Base-by-base conservation (phyloP, 768 basidiomycete species). In the Suillus alpinus region DNA sequence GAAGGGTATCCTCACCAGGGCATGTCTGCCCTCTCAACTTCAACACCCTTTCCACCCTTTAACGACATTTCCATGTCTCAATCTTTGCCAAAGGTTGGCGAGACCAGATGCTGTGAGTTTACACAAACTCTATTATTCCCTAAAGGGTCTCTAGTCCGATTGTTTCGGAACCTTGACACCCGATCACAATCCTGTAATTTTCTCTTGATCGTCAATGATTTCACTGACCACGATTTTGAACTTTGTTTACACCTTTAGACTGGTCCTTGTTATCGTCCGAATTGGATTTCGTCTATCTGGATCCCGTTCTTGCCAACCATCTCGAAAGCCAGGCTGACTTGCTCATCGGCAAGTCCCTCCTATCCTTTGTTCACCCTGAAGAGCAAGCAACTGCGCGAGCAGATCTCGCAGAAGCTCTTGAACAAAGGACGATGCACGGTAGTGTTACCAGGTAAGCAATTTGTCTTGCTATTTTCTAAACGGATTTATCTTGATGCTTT, bases 281-380 rank as follows among this genome's bases (percentile, higher is more conserved):
- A 71, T 83, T 94, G 55, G 77, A 83, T 56, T 92, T 92, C 75
- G 83, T 94, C 62, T 93, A 91, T 75, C 81, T 92, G 64, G 92
- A 94, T 77, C 92, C 92, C 62, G 86, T 91, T 59, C 81, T 94
- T 63, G 79, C 84, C 14, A 72, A 64, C 69, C 92, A 94, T 72
- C 86, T 94, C 67, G 83, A 80, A 40, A 81, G 84, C 56, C 86
- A 94, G 72, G 87, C 90, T 0, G 78, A 83, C n/a, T 69, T 76
- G 34, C 82, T 94, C 66, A 76, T 90, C 61, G 89, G 87, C 64
- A 85, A 83, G 69, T 85, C 86, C 18, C 81, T 94, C 49, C 78
- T 94, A 59, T 78, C 79, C 43, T 94, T 91, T 71, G 88, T 94
- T 39, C 92, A 94, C 69, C 92, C 92, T 62, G 91, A 92, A 63